These are phyloP conservation scores for Hyaloscypha finlandica DNA, from an alignment of 495 filamentous ascomycete species.

Conservation along the genomic window DNA sequence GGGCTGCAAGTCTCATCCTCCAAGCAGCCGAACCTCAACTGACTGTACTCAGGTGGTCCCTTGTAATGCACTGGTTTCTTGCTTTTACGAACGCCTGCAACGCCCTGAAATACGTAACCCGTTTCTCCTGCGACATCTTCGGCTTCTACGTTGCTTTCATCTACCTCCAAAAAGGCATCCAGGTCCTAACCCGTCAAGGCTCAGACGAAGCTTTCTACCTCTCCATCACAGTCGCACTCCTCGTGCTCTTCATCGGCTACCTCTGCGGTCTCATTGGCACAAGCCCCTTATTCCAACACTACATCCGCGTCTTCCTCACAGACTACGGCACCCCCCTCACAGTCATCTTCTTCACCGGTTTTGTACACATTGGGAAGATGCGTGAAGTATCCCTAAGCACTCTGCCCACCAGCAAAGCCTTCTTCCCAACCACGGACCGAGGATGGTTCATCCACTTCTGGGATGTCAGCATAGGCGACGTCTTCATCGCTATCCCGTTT, in stretches of 20 bases:
- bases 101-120: constrained; percentile 75
- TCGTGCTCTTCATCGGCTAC: constrained; percentile 74
- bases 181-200: constrained; percentile 68
- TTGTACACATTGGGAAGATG: constrained; percentile 84
- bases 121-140: constrained; percentile 86
- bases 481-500: constrained; percentile 90
- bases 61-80: constrained; percentile 78
- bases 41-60: constrained; percentile 55
- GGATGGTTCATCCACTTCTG: constrained; percentile 89
- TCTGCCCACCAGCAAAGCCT: constrained; percentile 73
- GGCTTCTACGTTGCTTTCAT: constrained; percentile 88
- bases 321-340: constrained; percentile 85
- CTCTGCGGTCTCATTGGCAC: constrained; percentile 68
- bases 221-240: constrained; percentile 69
- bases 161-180: constrained; percentile 83
- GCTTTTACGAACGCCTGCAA: constrained; percentile 82
- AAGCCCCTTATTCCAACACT: constrained; percentile 69
- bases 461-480: constrained; percentile 70
- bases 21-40: constrained; percentile 34
- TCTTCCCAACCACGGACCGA: constrained; percentile 77
- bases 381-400: constrained; percentile 59
- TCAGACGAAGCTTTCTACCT: constrained; percentile 67
- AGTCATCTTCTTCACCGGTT: constrained; percentile 85
- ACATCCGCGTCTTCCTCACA: constrained; percentile 74
- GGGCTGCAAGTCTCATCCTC: constrained; percentile 53